Evolutionary conservation across 2,329 filamentous ascomycete species (phyloP).

Genomic region (Tothia fuscella): DNA sequence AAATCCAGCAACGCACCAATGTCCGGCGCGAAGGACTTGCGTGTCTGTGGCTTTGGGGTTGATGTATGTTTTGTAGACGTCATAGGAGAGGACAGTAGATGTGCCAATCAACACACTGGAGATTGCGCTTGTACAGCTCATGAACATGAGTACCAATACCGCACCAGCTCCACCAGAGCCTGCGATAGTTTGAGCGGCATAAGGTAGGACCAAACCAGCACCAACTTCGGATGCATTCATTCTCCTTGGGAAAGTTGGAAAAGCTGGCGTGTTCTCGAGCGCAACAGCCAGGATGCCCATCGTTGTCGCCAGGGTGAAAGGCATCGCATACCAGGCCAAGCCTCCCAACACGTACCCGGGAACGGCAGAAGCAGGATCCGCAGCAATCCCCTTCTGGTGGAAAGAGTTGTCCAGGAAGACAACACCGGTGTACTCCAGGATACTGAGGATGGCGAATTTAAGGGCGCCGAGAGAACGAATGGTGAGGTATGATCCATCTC

Average conservation of each 20-base stretch:
- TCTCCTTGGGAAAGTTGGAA: constrained; percentile 22
- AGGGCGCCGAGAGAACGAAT: constrained; percentile 17
- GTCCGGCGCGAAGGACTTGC: constrained; percentile 23
- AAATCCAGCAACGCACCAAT: constrained; percentile 24
- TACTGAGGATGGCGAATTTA: constrained; percentile 32
- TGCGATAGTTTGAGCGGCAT: constrained; percentile 23
- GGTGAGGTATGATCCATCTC: constrained; percentile 20
- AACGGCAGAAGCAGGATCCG: constrained; percentile 14
- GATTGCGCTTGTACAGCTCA: constrained; percentile 35
- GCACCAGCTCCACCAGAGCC: constrained; percentile 25
- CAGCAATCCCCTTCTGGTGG: constrained; percentile 19
- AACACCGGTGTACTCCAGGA: constrained; percentile 24
- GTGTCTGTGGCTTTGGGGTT: constrained; percentile 21
- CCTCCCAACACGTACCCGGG: constrained; percentile 17
- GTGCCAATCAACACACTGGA: constrained; percentile 34
- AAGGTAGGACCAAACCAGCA: constrained; percentile 19
- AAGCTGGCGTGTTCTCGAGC: constrained; percentile 14
- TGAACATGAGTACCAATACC: constrained; percentile 33
- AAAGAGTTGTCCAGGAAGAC: constrained; percentile 19
- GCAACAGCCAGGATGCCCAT: constrained; percentile 19
- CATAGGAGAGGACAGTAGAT: constrained; percentile 28
- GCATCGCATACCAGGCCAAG: constrained; percentile 16
- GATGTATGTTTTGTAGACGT: constrained; percentile 30
- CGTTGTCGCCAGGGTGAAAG: constrained; percentile 18
- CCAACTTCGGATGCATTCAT: constrained; percentile 16